Percentiles rank a stretch among this genome's conserved stretches.
Conservation (phyloP, 2,329 filamentous ascomycete genomes). For the Hyphodiscus sp. region DNA sequence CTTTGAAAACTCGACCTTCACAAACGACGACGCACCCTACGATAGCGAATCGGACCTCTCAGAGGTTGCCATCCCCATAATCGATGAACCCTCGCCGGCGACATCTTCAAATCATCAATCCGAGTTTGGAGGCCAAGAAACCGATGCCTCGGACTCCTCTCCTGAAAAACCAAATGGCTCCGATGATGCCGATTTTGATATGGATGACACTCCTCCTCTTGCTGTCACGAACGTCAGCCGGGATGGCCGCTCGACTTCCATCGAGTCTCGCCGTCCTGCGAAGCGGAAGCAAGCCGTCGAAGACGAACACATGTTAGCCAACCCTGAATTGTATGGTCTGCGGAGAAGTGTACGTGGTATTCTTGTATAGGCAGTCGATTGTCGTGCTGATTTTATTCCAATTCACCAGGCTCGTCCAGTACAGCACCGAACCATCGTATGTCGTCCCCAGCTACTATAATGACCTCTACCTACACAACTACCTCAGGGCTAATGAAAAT, state of each 20-base stretch:
- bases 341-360: conserved; percentile 71
- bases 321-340: conserved; percentile 91
- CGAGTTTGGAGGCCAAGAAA: conserved; percentile 26
- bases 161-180: conserved; percentile 43
- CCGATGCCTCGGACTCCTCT: conserved; percentile 27
- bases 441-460: conserved; percentile 22
- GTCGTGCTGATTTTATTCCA: conserved; percentile 15
- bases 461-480: conserved; percentile 8
- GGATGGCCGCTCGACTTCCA: conserved; percentile 58
- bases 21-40: conserved; percentile 37
- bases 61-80: conserved; percentile 55
- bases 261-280: conserved; percentile 58
- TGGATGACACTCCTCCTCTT: conserved; percentile 51
- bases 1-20: conserved; percentile 38
- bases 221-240: conserved; percentile 40
- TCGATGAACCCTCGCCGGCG: conserved; percentile 43
- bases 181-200: conserved; percentile 71
- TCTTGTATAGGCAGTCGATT: conserved; percentile 28
- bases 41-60: conserved; percentile 72
- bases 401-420: conserved; percentile 44
- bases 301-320: conserved; percentile 79
- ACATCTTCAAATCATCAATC: conserved; percentile 35
- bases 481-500: conserved; percentile 15
- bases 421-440: conserved; percentile 48
- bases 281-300: conserved; percentile 68